Evolutionary conservation across 306 rosid genomes (phyloP).

Genomic region (Astragalus membranaceus): DNA sequence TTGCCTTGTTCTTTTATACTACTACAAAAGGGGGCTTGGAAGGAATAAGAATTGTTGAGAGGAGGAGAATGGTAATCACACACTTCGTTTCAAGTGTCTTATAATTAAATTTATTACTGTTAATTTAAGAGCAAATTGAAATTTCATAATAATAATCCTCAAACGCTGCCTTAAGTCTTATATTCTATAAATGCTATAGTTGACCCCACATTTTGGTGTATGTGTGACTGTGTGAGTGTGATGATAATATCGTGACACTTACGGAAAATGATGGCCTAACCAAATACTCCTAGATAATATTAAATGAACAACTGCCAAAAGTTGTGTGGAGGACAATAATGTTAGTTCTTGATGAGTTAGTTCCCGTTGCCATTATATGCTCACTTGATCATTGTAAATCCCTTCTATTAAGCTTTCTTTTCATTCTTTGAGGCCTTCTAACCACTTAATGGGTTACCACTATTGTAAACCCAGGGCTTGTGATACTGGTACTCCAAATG

Average conservation of each 20-base stretch:
- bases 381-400: constrained; percentile 11
- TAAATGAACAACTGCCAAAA: not conserved
- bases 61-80: not conserved
- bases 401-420: not conserved
- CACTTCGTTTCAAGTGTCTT: not conserved
- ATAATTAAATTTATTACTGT: not conserved
- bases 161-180: not conserved
- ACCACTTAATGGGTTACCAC: constrained; percentile 38
- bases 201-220: constrained; percentile 17
- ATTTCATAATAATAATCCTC: not conserved
- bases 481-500: constrained; percentile 20
- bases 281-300: not conserved
- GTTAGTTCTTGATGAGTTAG: not conserved
- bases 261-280: constrained; percentile 6
- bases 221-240: not conserved
- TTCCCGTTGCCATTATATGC: not conserved
- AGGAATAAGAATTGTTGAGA: not conserved
- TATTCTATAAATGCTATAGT: not conserved
- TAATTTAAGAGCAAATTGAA: not conserved
- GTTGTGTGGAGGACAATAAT: constrained; percentile 27
- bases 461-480: constrained; percentile 32
- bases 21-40: not conserved
- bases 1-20: not conserved
- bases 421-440: not conserved
- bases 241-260: constrained; percentile 10